A percentile compares a stretch with the other conserved stretches of the same genome.
phyloP scores from a whole-genome alignment of 2,329 filamentous ascomycete species.

The Trichoderma atroviride region DNA sequence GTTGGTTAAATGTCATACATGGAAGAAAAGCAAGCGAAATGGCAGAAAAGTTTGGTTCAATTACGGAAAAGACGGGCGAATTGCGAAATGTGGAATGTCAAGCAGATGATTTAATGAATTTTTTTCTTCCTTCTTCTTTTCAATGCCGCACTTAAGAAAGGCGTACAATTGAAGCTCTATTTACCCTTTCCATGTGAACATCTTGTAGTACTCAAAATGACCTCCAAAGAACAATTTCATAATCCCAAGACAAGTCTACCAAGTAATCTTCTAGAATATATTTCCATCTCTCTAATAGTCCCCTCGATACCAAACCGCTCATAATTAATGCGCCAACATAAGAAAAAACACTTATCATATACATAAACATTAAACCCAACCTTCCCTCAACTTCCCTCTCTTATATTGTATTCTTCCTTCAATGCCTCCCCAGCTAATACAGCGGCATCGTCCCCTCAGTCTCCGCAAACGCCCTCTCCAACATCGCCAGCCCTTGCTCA shows the following conservation, averaged over 20 bases:
- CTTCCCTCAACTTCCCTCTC: not conserved
- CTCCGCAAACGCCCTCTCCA: constrained; percentile 57
- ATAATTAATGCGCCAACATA: not conserved
- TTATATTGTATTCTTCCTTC: not conserved
- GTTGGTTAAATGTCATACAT: not conserved
- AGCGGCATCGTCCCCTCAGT: constrained; percentile 39
- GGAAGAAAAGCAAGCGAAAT: constrained; percentile 2
- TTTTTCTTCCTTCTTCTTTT: not conserved
- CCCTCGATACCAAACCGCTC: not conserved
- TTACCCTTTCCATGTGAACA: not conserved
- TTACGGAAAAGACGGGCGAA: constrained; percentile 1
- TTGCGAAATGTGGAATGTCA: not conserved
- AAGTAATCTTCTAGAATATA: not conserved
- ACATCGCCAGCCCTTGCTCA: constrained; percentile 53
- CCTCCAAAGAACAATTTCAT: not conserved
- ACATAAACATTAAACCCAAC: not conserved
- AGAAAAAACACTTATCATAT: not conserved
- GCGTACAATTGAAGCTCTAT: not conserved
- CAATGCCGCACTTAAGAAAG: not conserved
- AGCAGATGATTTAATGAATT: constrained; percentile 23
- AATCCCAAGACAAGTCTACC: not conserved
- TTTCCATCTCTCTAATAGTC: not conserved
- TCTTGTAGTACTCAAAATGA: not conserved
- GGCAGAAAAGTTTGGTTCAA: constrained; percentile 12
- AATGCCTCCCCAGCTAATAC: constrained; percentile 28